These are phyloP conservation scores for Trichoderma asperellum DNA, from an alignment of 2,329 filamentous ascomycete species.

Conservation along the genomic window DNA sequence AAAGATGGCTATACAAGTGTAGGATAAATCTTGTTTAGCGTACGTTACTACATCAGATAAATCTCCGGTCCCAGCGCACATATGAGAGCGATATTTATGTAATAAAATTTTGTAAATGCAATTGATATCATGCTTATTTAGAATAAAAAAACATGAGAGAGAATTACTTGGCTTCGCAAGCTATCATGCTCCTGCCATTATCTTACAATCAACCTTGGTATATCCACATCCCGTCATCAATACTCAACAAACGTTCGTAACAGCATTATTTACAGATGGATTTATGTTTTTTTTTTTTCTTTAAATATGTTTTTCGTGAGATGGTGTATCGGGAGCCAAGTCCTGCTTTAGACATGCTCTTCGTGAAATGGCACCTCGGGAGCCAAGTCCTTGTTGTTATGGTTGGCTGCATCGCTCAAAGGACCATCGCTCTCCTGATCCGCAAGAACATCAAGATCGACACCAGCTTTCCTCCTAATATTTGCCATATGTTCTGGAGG, in stretches of 20 bases:
- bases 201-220: constrained; percentile 22
- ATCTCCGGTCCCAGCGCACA: neutral
- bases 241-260: constrained; percentile 9
- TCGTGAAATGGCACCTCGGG: constrained; percentile 19
- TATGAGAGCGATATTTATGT: neutral
- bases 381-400: neutral
- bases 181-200: constrained; percentile 1
- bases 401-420: neutral
- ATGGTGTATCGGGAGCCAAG: too few species aligned
- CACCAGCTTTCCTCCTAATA: constrained; percentile 48
- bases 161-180: neutral
- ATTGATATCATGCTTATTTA: neutral
- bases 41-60: too few species aligned
- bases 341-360: constrained; percentile 19
- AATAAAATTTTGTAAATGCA: neutral
- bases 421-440: constrained; percentile 18
- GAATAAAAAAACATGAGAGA: neutral
- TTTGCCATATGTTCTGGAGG: constrained; percentile 49
- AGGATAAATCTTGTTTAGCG: too few species aligned
- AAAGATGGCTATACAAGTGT: too few species aligned
- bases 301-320: neutral
- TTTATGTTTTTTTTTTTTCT: neutral
- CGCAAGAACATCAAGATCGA: constrained; percentile 40
- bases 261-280: constrained; percentile 10
- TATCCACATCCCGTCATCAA: constrained; percentile 12